phyloP scores from a whole-genome alignment of 2,329 filamentous ascomycete species.

The Hypocrella siamensis region DNA sequence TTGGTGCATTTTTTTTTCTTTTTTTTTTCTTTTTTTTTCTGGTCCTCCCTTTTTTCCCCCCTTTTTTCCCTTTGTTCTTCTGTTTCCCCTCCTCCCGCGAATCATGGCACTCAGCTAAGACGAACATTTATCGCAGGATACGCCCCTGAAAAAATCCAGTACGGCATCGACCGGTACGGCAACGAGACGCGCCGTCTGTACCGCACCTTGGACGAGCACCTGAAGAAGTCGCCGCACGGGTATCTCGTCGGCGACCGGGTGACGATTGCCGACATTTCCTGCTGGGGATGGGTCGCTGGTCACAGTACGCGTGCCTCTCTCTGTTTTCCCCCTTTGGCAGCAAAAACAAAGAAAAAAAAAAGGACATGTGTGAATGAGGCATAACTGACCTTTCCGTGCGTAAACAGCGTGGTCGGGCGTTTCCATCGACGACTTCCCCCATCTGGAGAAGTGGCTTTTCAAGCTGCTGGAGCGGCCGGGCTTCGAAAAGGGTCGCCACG shows the following conservation, averaged over 20 bases:
- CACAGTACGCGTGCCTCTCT: conserved; percentile 19
- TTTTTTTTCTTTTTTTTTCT: no score
- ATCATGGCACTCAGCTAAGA: background rate
- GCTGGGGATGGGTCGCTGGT: conserved; percentile 60
- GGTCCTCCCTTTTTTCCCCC: background rate
- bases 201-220: conserved; percentile 57
- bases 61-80: background rate
- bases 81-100: background rate
- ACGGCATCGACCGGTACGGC: conserved; percentile 66
- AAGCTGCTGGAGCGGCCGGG: conserved; percentile 52
- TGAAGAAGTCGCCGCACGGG: conserved; percentile 38
- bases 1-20: no score
- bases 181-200: conserved; percentile 79
- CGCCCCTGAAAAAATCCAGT: conserved; percentile 67
- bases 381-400: no score
- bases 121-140: conserved; percentile 34
- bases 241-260: conserved; percentile 52
- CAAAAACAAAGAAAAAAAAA: background rate
- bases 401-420: conserved; percentile 19
- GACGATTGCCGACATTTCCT: conserved; percentile 66
- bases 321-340: background rate
- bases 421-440: conserved; percentile 60
- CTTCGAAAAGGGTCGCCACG: conserved; percentile 60
- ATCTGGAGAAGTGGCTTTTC: conserved; percentile 63
- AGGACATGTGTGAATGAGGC: background rate